Percentiles rank a stretch among this genome's conserved stretches.
Evolutionary conservation across 1,139 yeast genomes (phyloP).

Genomic region (Protomyces lactucae-debilis): DNA sequence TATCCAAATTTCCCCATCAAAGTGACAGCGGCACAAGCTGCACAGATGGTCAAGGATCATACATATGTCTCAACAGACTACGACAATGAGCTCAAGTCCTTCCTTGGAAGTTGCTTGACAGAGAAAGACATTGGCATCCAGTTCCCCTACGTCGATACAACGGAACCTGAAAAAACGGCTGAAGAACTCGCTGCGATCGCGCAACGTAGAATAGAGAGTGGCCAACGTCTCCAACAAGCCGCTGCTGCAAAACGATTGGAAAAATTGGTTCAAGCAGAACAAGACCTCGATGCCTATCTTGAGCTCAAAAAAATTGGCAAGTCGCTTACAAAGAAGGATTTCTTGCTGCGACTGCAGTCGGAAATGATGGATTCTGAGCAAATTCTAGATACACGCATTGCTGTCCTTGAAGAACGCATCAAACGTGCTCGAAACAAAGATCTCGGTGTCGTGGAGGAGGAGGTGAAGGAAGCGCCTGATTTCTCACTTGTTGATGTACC

Average conservation of each 20-base stretch:
- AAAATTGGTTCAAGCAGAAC: slow-evolving; percentile 71
- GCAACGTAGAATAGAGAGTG: slow-evolving; percentile 78
- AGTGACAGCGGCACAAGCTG: slow-evolving; percentile 58
- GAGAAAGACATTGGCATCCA: slow-evolving; percentile 69
- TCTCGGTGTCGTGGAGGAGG: slow-evolving; percentile 51
- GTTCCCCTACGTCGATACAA: slow-evolving; percentile 66
- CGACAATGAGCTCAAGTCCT: slow-evolving; percentile 54
- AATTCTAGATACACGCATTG: slow-evolving; percentile 65
- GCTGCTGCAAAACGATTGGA: slow-evolving; percentile 81
- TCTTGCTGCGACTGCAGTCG: slow-evolving; percentile 51
- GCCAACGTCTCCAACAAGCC: slow-evolving; percentile 83
- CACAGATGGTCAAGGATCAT: slow-evolving; percentile 63
- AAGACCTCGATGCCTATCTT: slow-evolving; percentile 65
- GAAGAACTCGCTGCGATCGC: slow-evolving; percentile 76
- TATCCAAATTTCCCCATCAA: slow-evolving; percentile 88
- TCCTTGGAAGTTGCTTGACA: slow-evolving; percentile 59
- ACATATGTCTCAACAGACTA: slow-evolving; percentile 68
- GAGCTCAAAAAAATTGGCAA: slow-evolving; percentile 11
- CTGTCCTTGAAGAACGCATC: slow-evolving; percentile 63
- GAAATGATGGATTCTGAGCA: slow-evolving; percentile 76
- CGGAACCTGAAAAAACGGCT: slow-evolving; percentile 68
- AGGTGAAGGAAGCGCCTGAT: slow-evolving; percentile 48
- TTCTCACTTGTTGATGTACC: slow-evolving; percentile 82
- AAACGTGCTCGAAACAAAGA: slow-evolving; percentile 62
- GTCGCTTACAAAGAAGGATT: slow-evolving; percentile 45